Percentiles rank a stretch among this genome's conserved stretches.
Conservation (phyloP, 768 basidiomycete species). For the Auriscalpium vulgare region DNA sequence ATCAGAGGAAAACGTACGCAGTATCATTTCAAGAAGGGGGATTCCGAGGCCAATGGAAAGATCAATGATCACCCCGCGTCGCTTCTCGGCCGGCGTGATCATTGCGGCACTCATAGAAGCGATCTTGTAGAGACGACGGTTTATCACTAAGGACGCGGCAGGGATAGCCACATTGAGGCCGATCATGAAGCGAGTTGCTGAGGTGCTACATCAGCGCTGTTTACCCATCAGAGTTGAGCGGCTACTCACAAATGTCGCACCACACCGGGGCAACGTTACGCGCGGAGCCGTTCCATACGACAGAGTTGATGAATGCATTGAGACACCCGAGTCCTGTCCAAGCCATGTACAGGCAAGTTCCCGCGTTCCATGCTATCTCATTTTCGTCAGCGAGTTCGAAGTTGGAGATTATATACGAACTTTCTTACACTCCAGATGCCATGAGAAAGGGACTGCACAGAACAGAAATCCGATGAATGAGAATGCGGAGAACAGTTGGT, state of each 20-base stretch:
- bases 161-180: conserved; percentile 29
- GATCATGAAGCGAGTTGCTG: conserved; percentile 33
- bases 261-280: conserved; percentile 37
- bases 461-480: neutral
- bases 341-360: conserved; percentile 63
- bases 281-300: conserved; percentile 60
- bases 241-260: conserved; percentile 47
- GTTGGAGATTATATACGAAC: no score
- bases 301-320: conserved; percentile 52
- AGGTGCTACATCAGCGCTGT: neutral
- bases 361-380: conserved; percentile 52
- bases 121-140: conserved; percentile 41
- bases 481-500: conserved; percentile 16
- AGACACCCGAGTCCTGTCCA: conserved; percentile 59
- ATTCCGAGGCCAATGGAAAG: conserved; percentile 23
- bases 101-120: conserved; percentile 26
- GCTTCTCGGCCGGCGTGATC: conserved; percentile 22
- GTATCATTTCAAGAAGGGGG: conserved; percentile 5
- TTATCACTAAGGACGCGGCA: conserved; percentile 37
- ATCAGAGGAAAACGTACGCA: conserved; percentile 1
- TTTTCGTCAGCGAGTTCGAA: no score
- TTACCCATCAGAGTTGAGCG: neutral
- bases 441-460: conserved; percentile 1
- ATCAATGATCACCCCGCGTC: conserved; percentile 23
- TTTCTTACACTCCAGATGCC: conserved; percentile 26